These are phyloP conservation scores for Scopulariopsis brevicaulis DNA, from an alignment of 2,329 filamentous ascomycete species.

Conservation along the genomic window DNA sequence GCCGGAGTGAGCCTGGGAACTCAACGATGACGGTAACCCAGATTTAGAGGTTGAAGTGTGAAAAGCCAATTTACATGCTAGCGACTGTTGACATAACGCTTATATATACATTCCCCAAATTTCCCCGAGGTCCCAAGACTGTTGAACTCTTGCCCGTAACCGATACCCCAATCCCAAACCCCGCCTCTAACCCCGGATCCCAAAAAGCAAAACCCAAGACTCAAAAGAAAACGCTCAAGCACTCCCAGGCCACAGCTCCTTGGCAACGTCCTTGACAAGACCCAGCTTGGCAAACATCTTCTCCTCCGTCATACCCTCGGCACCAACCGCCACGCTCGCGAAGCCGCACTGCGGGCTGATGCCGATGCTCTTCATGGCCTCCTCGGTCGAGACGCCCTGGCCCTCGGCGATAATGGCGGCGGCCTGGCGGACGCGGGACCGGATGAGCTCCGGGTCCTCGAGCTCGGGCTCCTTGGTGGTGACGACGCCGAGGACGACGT, in stretches of 20 bases:
- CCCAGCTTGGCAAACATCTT: constrained; percentile 63
- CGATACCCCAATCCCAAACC: too few relatives aligned
- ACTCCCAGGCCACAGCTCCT: constrained; percentile 43
- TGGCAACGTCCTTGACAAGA: constrained; percentile 54
- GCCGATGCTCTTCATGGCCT: constrained; percentile 53
- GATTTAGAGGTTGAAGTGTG: neutral
- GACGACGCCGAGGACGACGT: constrained; percentile 49
- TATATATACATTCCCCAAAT: neutral
- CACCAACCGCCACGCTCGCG: constrained; percentile 55
- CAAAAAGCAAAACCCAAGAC: neutral
- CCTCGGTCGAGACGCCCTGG: constrained; percentile 45
- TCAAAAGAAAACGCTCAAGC: neutral
- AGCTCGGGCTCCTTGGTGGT: constrained; percentile 48
- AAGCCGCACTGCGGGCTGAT: constrained; percentile 62
- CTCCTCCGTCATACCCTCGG: constrained; percentile 51
- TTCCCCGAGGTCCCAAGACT: neutral
- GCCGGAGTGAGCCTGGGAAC: neutral
- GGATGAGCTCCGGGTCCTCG: constrained; percentile 43
- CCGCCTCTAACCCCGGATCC: neutral
- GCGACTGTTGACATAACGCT: neutral
- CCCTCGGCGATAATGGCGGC: constrained; percentile 58
- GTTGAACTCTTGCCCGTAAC: neutral
- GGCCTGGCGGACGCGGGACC: constrained; percentile 39
- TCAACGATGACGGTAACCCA: too few relatives aligned
- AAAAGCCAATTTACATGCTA: neutral